These are phyloP conservation scores for Bombardia bombarda DNA, from an alignment of 495 filamentous ascomycete genomes.

Conservation along the genomic window DNA sequence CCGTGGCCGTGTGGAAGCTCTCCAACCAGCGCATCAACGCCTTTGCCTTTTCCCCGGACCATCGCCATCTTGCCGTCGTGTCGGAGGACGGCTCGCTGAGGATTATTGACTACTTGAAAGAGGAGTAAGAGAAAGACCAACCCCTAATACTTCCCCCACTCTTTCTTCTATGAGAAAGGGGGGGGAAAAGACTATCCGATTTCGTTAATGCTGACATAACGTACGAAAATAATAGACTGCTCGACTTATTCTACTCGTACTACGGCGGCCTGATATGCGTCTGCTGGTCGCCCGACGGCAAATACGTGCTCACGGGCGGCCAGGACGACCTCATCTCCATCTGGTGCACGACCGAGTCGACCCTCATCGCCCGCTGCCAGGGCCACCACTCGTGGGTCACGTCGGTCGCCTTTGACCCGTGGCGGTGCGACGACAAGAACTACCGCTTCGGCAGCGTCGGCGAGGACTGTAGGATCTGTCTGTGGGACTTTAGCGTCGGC, in stretches of 20 bases:
- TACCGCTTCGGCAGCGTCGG: slow-evolving; percentile 95
- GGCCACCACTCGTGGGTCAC: slow-evolving; percentile 94
- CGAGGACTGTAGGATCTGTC: slow-evolving; percentile 78
- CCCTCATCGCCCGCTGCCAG: slow-evolving; percentile 85
- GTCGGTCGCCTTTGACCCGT: slow-evolving; percentile 86
- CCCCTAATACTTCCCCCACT: no score
- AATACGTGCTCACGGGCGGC: slow-evolving; percentile 90
- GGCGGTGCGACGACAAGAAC: slow-evolving; percentile 89
- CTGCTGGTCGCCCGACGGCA: slow-evolving; percentile 95
- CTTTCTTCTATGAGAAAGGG: not conserved
- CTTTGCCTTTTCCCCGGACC: slow-evolving; percentile 84
- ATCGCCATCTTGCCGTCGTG: slow-evolving; percentile 79
- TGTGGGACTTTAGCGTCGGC: slow-evolving; percentile 97
- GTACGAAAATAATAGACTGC: slow-evolving; percentile 49
- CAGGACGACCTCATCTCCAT: slow-evolving; percentile 94
- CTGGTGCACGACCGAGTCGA: slow-evolving; percentile 77
- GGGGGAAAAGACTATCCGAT: not conserved
- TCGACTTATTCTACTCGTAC: slow-evolving; percentile 81
- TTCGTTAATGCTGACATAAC: no score
- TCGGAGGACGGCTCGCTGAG: slow-evolving; percentile 86
- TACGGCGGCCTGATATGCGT: slow-evolving; percentile 89
- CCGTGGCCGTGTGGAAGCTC: slow-evolving; percentile 82
- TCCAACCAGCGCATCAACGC: slow-evolving; percentile 83
- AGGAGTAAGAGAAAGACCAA: slow-evolving; percentile 73
- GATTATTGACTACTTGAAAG: slow-evolving; percentile 84